phyloP scores from a whole-genome alignment of 208 protist genomes.

The Leishmania tarentolae region DNA sequence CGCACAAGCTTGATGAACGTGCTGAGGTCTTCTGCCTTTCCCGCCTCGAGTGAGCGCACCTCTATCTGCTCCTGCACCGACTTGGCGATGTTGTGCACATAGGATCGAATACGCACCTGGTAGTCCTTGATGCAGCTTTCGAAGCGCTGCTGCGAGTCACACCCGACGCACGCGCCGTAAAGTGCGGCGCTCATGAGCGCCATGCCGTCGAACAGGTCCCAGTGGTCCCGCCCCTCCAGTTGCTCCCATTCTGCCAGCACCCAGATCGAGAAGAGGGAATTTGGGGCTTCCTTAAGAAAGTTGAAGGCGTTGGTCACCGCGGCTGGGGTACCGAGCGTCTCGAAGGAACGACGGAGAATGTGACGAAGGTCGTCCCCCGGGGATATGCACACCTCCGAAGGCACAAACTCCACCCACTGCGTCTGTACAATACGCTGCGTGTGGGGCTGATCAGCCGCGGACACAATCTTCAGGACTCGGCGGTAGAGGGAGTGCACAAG shows the following conservation, averaged over 20 bases:
- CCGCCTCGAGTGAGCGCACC: conserved; percentile 5
- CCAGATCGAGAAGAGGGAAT: conserved; percentile 47
- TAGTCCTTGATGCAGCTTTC: conserved; percentile 23
- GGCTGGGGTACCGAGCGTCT: conserved; percentile 15
- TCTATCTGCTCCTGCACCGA: conserved; percentile 19
- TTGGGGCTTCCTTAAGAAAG: conserved; percentile 50
- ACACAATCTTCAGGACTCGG: conserved; percentile 20
- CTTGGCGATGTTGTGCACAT: conserved; percentile 21
- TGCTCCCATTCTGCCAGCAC: conserved; percentile 49
- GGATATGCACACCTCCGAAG: conserved; percentile 24
- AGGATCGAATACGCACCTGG: conserved; percentile 20
- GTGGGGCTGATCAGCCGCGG: conserved; percentile 17
- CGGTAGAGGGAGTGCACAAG: conserved; percentile 34
- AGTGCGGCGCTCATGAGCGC: conserved; percentile 48
- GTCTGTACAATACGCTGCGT: conserved; percentile 25
- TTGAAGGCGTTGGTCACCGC: conserved; percentile 40
- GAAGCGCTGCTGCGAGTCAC: conserved; percentile 1
- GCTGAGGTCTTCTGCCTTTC: conserved; percentile 12
- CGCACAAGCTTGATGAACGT: conserved; percentile 20
- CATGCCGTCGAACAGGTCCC: conserved; percentile 42
- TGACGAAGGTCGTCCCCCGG: conserved; percentile 22
- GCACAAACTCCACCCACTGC: conserved; percentile 60
- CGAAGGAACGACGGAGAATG: conserved; percentile 43
- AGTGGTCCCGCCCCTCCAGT: conserved; percentile 28
- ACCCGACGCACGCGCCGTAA: conserved; percentile 21